Evolutionary conservation across 441 rosid species (phyloP).

Genomic region (Geranium incanum): DNA sequence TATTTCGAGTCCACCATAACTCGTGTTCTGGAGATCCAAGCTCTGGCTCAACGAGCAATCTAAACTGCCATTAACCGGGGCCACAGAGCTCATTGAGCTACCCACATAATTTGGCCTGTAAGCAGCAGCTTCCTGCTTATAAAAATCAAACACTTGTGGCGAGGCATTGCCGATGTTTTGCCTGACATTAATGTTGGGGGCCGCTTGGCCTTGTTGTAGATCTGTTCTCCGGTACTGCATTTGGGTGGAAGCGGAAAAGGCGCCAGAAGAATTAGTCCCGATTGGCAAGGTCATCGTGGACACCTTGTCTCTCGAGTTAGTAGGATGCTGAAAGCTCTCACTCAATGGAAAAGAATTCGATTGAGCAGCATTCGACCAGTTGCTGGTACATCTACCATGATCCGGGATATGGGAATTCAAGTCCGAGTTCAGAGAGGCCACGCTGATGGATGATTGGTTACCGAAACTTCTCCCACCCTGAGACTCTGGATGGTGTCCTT

Average conservation of each 20-base stretch:
- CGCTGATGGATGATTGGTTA: constrained; percentile 28
- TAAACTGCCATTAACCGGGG: constrained; percentile 24
- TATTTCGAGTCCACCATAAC: constrained; percentile 33
- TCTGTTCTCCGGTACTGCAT: constrained; percentile 31
- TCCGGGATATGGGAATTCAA: constrained; percentile 35
- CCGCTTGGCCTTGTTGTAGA: constrained; percentile 25
- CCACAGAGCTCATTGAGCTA: constrained; percentile 27
- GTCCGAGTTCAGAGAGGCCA: constrained; percentile 30
- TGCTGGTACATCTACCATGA: constrained; percentile 32
- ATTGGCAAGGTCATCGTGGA: constrained; percentile 38
- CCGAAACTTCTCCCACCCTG: constrained; percentile 28
- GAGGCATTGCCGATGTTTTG: constrained; percentile 23
- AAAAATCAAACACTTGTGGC: constrained; percentile 32
- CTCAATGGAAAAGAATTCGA: constrained; percentile 25
- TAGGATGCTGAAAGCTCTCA: constrained; percentile 29
- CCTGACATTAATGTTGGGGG: constrained; percentile 21
- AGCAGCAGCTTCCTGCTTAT: constrained; percentile 22
- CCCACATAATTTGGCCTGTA: constrained; percentile 27
- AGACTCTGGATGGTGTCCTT: constrained; percentile 31
- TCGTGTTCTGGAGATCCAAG: constrained; percentile 32
- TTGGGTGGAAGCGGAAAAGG: constrained; percentile 25
- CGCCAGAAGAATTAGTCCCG: constrained; percentile 28
- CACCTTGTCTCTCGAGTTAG: constrained; percentile 25
- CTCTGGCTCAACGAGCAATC: constrained; percentile 22
- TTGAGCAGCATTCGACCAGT: constrained; percentile 42